Conservation (phyloP, 139 green algal genomes). For the Spirogloea muscicola region DNA sequence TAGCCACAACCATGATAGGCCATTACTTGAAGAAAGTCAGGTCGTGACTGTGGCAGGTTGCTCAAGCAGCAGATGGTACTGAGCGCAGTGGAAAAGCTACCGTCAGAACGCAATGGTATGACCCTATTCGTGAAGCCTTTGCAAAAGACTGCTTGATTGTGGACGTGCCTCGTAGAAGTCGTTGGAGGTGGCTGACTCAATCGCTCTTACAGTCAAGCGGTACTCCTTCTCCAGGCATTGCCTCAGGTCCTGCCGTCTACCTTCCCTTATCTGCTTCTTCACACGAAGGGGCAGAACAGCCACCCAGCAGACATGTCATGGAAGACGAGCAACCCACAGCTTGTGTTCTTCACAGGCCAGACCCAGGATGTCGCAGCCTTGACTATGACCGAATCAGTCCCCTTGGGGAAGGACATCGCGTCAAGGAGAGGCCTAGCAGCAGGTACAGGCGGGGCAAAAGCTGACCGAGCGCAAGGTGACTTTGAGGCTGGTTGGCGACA, state of each 20-base stretch:
- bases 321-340: not conserved
- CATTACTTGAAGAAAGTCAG: not conserved
- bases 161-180: slow-evolving; percentile 27
- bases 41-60: not conserved
- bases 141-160: not conserved
- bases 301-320: no score
- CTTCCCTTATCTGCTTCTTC: no score
- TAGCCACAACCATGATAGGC: not conserved
- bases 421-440: not conserved
- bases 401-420: not conserved
- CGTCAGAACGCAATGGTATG: slow-evolving; percentile 1
- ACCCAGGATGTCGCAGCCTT: not conserved
- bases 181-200: not conserved
- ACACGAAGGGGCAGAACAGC: no score
- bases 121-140: not conserved
- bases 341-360: not conserved
- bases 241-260: not conserved
- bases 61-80: not conserved
- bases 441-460: not conserved
- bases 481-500: slow-evolving; percentile 35
- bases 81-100: not conserved
- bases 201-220: not conserved
- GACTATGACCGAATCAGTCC: not conserved
- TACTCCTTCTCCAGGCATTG: slow-evolving; percentile 26
- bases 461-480: slow-evolving; percentile 26